Conservation (phyloP, 1,284 basidiomycete genomes). For the Ceratobasidium sp. region DNA sequence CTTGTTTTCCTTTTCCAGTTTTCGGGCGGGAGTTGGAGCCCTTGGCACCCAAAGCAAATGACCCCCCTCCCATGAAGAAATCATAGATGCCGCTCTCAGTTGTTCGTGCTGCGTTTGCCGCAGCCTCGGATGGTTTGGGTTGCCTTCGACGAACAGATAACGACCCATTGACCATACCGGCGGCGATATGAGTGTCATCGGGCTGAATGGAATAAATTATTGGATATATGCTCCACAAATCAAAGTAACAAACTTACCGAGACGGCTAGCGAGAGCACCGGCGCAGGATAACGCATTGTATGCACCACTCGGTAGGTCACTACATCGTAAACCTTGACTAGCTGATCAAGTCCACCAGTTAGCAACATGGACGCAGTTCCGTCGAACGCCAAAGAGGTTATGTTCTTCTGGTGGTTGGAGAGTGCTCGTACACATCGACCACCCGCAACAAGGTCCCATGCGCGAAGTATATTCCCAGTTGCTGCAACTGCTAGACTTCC, state of each 20-base stretch:
- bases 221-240: background rate
- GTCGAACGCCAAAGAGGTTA: slow-evolving; percentile 87
- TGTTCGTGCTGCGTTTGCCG: slow-evolving; percentile 56
- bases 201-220: slow-evolving; percentile 59
- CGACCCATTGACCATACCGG: slow-evolving; percentile 96
- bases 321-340: slow-evolving; percentile 99
- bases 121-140: slow-evolving; percentile 68
- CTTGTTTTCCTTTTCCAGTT: slow-evolving; percentile 54
- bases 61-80: slow-evolving; percentile 68
- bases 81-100: slow-evolving; percentile 71
- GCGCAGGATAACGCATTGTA: slow-evolving; percentile 97
- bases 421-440: slow-evolving; percentile 86
- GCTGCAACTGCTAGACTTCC: slow-evolving; percentile 85
- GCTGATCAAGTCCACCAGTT: slow-evolving; percentile 90
- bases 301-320: slow-evolving; percentile 94
- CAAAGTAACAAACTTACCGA: slow-evolving; percentile 64
- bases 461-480: slow-evolving; percentile 89
- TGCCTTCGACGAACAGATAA: slow-evolving; percentile 85
- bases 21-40: slow-evolving; percentile 50
- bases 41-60: slow-evolving; percentile 61
- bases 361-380: slow-evolving; percentile 76
- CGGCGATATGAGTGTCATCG: slow-evolving; percentile 94
- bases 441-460: slow-evolving; percentile 95
- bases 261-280: slow-evolving; percentile 86
- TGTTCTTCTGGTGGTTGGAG: slow-evolving; percentile 97